Base-by-base conservation (phyloP, 2,329 filamentous ascomycete genomes). In the Myriangium duriaei region DNA sequence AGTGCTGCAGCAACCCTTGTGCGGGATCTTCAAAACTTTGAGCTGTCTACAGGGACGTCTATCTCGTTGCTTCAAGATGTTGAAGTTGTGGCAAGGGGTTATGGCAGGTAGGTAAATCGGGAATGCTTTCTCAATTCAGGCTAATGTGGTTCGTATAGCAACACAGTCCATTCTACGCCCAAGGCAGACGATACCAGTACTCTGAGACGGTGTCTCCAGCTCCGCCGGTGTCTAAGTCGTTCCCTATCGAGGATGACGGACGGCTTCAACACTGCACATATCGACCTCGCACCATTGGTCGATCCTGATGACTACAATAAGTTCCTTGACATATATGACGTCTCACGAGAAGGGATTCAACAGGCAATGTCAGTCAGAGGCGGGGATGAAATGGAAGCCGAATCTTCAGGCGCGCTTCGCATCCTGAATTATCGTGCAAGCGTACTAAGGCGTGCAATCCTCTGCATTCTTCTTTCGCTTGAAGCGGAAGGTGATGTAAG, bases 1-100 rank as follows among this genome's bases (percentile, higher is more conserved):
- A 67, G 74, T 21, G 75, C 79, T 45, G 76, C 81, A 4, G 74
- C 74, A 9, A 61, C 67, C 1, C 76, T 93, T 46, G 76, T 91
- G 32, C 67, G 73, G 32, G 78, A 76, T 51, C 77, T 85, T 28
- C 84, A 92, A 53, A 76, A 79, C 34, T 85, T 92, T 49, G 86
- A 95, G 58, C 74, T 78, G 29, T 79, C 79, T 14, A 77, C 74
- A 29, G 77, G 78, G 28, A 80, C 83, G 19, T 81, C 83, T 2
- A 67, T 94, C 39, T 76, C 81, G 26, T 71, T 94, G 43, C 79
- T 95, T 45, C 87, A 94, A 57, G 87, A 95, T 60, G 86, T 95
- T n/a, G 87, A 95, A 62, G 69, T 95, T 19, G 86, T 95, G 16
- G 92, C 87, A 18, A 76, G 87, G 49, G 87, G 87, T 14, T 95